Evolutionary conservation across 805 yeast species (phyloP), one percentile per base, ranked within the genome.

Genomic region (Cyberlindnera amylophila): DNA sequence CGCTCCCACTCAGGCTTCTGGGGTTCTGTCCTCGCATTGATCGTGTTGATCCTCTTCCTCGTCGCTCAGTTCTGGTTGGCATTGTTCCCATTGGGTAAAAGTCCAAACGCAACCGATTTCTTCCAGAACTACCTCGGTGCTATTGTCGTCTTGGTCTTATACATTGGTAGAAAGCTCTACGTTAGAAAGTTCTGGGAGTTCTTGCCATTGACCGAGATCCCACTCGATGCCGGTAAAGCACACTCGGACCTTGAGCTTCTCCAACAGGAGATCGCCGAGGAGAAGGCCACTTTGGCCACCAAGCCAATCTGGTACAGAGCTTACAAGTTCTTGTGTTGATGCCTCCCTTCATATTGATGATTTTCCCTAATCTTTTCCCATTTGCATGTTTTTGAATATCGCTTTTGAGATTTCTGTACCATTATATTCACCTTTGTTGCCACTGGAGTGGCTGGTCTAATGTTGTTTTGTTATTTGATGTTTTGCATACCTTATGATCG

Each of bases 221-320:
- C 80, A 51, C 58, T 82, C 32, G 82, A 77, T 54, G 68, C 77
- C 37, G 89, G 89, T 40, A 74, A 85, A 59, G 72, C 83, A 50
- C 77, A 74, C 34, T 51, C 73, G 18, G 86, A 81, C 54, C 51
- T 78, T 46, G 85, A 80, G 29, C 61, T 75, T 36, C 57, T 81
- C 42, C 69, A 64, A 49, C 81, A 74, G 56, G 83, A 80, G 57
- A 60, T 79, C 39, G 71, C 69, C 7, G 84, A 77, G 59, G 84
- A 81, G 58, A 71, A 62, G 56, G 81, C 69, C 5, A 66, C 55
- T 46, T 54, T 81, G 49, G 69, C 66, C 15, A 44, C 72, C 27
- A 71, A 64, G 54, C 76, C 76, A 41, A 54, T 65, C 48, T 72
- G 63, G 57, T 67, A 66, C 64, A 72, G 84, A 59, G 29, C 55